Conservation (phyloP, 2,329 filamentous ascomycete genomes). For the Pochonia chlamydosporia region DNA sequence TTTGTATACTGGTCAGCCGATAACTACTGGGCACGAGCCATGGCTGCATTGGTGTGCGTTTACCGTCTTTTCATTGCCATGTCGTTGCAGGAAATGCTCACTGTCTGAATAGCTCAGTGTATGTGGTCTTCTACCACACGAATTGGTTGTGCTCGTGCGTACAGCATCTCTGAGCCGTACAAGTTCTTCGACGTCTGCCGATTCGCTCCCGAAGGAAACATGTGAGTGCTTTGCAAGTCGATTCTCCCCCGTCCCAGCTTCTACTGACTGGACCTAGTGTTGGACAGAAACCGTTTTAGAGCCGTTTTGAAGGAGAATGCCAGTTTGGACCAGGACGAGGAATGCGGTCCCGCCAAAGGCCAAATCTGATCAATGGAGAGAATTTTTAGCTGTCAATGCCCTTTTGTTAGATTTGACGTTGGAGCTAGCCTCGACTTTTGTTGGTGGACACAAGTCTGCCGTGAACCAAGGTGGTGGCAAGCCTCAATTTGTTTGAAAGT, state of each 20-base stretch:
- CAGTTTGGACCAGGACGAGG: background rate
- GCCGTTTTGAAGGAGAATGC: too few species aligned
- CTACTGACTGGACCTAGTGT: constrained; percentile 13
- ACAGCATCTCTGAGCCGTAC: constrained; percentile 23
- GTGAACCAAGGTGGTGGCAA: too few species aligned
- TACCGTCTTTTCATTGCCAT: background rate
- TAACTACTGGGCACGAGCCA: constrained; percentile 24
- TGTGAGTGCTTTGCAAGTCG: constrained; percentile 19
- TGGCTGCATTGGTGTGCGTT: constrained; percentile 33
- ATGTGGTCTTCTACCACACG: constrained; percentile 28
- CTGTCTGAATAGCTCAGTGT: constrained; percentile 23
- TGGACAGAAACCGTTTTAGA: constrained; percentile 21
- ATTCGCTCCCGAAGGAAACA: constrained; percentile 27
- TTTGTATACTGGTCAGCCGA: constrained; percentile 23
- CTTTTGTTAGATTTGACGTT: too few species aligned
- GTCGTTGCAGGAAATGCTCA: background rate
- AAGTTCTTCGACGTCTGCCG: constrained; percentile 29
- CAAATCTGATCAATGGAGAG: background rate
- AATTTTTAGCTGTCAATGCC: background rate
- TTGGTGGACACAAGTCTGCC: too few species aligned
- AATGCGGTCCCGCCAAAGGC: background rate
- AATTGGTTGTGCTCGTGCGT: constrained; percentile 28
- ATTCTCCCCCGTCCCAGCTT: too few species aligned
- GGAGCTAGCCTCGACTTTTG: too few species aligned
- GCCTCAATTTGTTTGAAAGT: too few species aligned